Base-by-base conservation (phyloP, 208 protist genomes). In the Acanthamoeba lenticulata region DNA sequence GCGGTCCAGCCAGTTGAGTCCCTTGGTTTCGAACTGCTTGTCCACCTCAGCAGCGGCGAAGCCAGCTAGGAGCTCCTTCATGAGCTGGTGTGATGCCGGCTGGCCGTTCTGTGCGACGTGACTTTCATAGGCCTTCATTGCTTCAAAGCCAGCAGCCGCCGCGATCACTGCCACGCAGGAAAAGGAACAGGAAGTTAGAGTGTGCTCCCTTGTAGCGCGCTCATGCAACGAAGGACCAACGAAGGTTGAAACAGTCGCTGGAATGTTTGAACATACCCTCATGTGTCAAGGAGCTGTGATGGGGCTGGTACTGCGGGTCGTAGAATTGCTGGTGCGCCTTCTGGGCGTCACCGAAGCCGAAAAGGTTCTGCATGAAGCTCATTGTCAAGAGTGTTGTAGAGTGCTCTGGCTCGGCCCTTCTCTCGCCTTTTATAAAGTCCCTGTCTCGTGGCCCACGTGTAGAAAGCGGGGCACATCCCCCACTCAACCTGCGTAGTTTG, bases 31-130 rank as follows among this genome's bases (percentile, higher is more conserved):
- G 36, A 79, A 79, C 67, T 42, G 67, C 67, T 79, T 79, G 67
- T 79, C 67, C 9, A 79, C 36, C 67, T 79, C 67, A 42, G 67
- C 67, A 79, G 67, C 36, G n/a, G 67, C 67, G 67, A 79, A 79
- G 36, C 67, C 67, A 32, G 67, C 67, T 24, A 79, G 36, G 67
- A 79, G 67, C 67, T 79, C 67, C 67, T 79, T 79, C 67, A 79
- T 79, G n/a, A 79, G n/a, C 67, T 79, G 67, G 67, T 79, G 67
- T 32, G n/a, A 40, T 19, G 67, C 15, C 9, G 67, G 67, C 9
- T 79, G 67, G 17, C 67, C 67, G 27, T 32, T 32, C 67, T 40
- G n/a, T 19, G 67, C 67, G 27, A 79, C 67, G 67, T 79, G 67
- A 21, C 27, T 32, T 32, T 79, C 67, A 24, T 79, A 79, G 67